These are phyloP conservation scores for Dalechampia spathulata DNA, from an alignment of 441 rosid genomes.

Conservation along the genomic window DNA sequence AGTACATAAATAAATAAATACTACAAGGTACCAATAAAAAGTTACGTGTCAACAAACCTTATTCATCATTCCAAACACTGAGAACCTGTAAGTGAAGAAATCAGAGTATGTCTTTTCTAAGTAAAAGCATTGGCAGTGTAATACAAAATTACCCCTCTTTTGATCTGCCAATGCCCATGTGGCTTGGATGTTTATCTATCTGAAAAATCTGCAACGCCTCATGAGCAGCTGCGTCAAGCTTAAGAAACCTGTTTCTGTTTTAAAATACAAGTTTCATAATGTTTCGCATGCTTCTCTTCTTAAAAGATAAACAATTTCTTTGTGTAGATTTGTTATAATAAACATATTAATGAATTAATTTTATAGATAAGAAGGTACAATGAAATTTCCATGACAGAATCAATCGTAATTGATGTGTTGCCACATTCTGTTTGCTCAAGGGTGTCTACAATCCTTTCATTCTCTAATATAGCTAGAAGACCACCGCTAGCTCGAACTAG, in stretches of 20 bases:
- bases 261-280: slow-evolving; percentile 33
- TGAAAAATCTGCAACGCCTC: slow-evolving; percentile 96
- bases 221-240: slow-evolving; percentile 87
- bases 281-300: slow-evolving; percentile 8
- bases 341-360: too few species aligned
- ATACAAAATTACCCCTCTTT: slow-evolving; percentile 73
- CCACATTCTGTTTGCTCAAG: slow-evolving; percentile 77
- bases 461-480: slow-evolving; percentile 91
- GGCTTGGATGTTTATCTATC: slow-evolving; percentile 96
- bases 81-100: slow-evolving; percentile 60
- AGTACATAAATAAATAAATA: slow-evolving; percentile 17
- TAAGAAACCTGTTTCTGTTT: slow-evolving; percentile 76
- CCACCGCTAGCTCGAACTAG: slow-evolving; percentile 95
- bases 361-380: slow-evolving; percentile 59
- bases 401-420: slow-evolving; percentile 66
- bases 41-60: slow-evolving; percentile 52
- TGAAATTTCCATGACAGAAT: slow-evolving; percentile 68
- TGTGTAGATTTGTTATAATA: too few species aligned
- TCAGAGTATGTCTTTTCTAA: slow-evolving; percentile 21
- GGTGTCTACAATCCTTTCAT: slow-evolving; percentile 78
- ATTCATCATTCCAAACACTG: slow-evolving; percentile 96
- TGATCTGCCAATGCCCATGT: slow-evolving; percentile 99
- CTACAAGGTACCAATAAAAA: slow-evolving; percentile 17
- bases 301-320: neutral
- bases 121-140: slow-evolving; percentile 14